Base-by-base conservation (phyloP, 257 asterid species). In the Gentiana macrophylla region DNA sequence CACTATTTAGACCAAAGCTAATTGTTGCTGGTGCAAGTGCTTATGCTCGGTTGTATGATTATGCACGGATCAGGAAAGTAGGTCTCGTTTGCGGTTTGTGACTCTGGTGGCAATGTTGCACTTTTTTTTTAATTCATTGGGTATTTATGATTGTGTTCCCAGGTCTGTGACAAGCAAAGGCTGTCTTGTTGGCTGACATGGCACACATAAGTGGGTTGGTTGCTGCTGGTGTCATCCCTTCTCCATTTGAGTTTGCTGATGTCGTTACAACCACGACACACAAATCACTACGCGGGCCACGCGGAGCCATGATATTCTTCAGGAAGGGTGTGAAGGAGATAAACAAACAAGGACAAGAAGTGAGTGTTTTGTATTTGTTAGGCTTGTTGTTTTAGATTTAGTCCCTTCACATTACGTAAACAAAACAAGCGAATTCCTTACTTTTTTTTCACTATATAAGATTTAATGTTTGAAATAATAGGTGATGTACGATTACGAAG, bases 21-120 rank as follows among this genome's bases (percentile, higher is more conserved):
- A 82, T 90, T 57, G 95, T 90, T 70, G 95, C 98, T 67, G 96
- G 98, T 71, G 98, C 98, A 66, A 90, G 98, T 73, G 95, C 98
- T 50, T 90, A 86, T 82, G 96, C 98, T 45, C 95, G 98, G 52
- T 64, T 82, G 3, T 90, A 86, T 71, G 96, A 90, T 72, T 90
- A 90, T 80, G 94, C 83, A 52, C 81, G 86, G 56, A 80, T 90
- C 72, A 94, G 95, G 50, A 86, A 84, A 95, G 98, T 84, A 63
- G 67, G 36, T 53, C 61, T 49, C 37, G 37, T 10, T 4, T 48
- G 2, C 11, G 48, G 32, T 1, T 41, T 41, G 46, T 10, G 46
- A 41, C 9, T 2, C 11, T 4, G 9, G 46, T 41, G 9, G 9
- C 46, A 41, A 5, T 41, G 46, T 10, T 41, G 2, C 6, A 15